These are phyloP conservation scores for Aspergillus diversus DNA, from an alignment of 495 filamentous ascomycete species.

Conservation along the genomic window DNA sequence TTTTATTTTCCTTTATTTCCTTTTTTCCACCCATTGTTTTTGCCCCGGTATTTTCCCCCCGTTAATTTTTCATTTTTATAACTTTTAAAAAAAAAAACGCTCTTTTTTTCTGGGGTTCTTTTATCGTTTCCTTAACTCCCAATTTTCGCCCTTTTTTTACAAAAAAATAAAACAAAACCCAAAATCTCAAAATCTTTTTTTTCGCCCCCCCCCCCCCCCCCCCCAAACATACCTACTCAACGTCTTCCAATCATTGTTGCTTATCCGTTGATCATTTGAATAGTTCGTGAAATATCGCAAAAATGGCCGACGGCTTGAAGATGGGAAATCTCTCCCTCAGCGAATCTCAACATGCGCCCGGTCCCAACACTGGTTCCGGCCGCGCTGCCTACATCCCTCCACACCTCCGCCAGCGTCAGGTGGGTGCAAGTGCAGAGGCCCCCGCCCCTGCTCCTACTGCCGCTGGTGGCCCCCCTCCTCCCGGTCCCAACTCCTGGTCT, in stretches of 20 bases:
- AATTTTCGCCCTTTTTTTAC: no score
- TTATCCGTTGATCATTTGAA: slow-evolving; percentile 15
- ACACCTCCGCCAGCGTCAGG: slow-evolving; percentile 75
- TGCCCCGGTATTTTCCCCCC: no score
- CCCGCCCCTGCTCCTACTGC: slow-evolving; percentile 27
- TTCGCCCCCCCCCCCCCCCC: no score
- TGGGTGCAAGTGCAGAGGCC: slow-evolving; percentile 47
- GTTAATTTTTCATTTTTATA: no score
- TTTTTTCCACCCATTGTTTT: no score
- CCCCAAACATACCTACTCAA: slow-evolving; percentile 6
- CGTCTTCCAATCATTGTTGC: slow-evolving; percentile 6
- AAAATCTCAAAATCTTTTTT: no score
- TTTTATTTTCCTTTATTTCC: no score
- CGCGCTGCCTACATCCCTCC: slow-evolving; percentile 93
- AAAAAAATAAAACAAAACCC: no score
- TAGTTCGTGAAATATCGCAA: slow-evolving; percentile 45
- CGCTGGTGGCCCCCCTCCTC: slow-evolving; percentile 33
- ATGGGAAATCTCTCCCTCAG: slow-evolving; percentile 82
- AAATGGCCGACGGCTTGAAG: slow-evolving; percentile 94
- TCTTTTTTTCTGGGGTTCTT: no score
- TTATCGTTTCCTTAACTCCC: no score
- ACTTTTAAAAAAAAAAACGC: no score
- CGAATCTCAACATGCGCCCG: slow-evolving; percentile 70
- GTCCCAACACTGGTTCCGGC: slow-evolving; percentile 34
- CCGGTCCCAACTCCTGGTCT: slow-evolving; percentile 34